These are phyloP conservation scores for Aspergillus oerlinghausenensis DNA, from an alignment of 2,329 filamentous ascomycete species.

Conservation along the genomic window DNA sequence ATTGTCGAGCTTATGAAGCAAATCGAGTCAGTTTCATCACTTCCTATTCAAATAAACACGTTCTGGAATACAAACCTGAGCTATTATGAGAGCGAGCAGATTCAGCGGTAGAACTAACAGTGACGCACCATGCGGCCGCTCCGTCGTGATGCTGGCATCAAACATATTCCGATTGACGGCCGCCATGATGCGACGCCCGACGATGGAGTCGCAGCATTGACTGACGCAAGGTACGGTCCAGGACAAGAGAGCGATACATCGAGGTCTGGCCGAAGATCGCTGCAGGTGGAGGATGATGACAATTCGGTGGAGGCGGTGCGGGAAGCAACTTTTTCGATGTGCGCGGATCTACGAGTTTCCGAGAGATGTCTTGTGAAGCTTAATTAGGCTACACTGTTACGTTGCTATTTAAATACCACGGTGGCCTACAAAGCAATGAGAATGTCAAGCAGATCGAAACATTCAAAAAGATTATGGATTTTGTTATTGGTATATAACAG, in stretches of 20 bases:
- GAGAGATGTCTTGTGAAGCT: not conserved
- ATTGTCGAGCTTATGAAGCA: constrained; percentile 49
- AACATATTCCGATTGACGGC: constrained; percentile 42
- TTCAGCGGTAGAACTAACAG: constrained; percentile 51
- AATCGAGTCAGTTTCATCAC: not conserved
- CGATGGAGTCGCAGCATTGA: constrained; percentile 25
- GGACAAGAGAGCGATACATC: constrained; percentile 6
- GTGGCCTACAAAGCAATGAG: too few relatives aligned
- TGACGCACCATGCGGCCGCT: constrained; percentile 26
- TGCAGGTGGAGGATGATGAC: not conserved
- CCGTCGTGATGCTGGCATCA: constrained; percentile 29
- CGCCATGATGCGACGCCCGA: constrained; percentile 36
- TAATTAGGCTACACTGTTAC: not conserved
- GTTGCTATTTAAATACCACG: too few relatives aligned
- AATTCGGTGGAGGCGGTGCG: not conserved
- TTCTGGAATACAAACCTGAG: constrained; percentile 40
- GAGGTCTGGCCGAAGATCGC: not conserved
- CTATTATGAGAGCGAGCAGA: constrained; percentile 54
- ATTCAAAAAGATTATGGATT: not conserved
- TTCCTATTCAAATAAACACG: not conserved
- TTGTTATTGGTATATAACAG: not conserved
- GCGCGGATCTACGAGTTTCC: not conserved
- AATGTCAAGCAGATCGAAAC: not conserved
- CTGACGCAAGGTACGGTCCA: constrained; percentile 11
- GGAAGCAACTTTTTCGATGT: not conserved